These are phyloP conservation scores for Sugiyamaella xylanicola DNA, from an alignment of 1,139 yeast genomes.

Conservation along the genomic window DNA sequence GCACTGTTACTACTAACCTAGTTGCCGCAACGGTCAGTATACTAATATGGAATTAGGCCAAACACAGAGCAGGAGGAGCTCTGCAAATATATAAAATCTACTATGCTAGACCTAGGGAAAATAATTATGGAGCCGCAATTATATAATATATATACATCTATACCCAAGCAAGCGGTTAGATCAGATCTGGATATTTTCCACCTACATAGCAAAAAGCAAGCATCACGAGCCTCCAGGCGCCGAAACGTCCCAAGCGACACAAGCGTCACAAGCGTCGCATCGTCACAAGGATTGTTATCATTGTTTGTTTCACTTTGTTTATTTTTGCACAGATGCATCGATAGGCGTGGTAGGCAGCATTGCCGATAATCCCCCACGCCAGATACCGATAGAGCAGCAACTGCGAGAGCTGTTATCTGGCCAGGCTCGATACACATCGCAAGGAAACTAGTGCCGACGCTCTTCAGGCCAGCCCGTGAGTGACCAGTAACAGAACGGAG, in stretches of 20 bases:
- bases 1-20: no score
- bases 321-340: background rate
- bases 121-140: background rate
- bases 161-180: background rate
- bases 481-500: no score
- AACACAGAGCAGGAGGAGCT: background rate
- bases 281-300: background rate
- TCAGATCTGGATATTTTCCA: constrained; percentile 1
- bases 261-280: background rate
- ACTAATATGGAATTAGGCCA: no score
- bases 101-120: background rate
- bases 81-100: background rate
- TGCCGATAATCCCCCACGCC: background rate
- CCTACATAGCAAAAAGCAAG: background rate
- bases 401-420: background rate
- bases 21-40: no score
- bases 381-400: background rate
- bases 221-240: no score
- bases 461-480: no score
- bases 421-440: no score
- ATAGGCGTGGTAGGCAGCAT: background rate
- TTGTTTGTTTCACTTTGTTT: background rate
- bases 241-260: background rate
- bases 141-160: background rate
- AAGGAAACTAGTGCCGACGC: no score